A percentile compares a stretch with the other conserved stretches of the same genome.
Conservation (phyloP, 2,329 filamentous ascomycete genomes). For the Periconia digitata region DNA sequence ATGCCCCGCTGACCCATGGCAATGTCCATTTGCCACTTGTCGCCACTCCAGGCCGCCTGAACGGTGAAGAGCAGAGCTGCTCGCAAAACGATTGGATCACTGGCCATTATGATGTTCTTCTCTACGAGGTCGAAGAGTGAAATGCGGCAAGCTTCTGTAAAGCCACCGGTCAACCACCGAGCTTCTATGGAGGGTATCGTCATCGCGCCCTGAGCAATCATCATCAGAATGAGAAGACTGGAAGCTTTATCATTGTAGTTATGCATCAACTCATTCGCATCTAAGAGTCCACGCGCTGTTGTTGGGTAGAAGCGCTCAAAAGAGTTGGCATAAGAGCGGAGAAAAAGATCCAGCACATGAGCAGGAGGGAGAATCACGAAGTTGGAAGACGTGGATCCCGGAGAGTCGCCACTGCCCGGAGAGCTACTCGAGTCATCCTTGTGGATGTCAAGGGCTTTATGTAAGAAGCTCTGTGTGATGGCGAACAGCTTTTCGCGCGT, state of each 20-base stretch:
- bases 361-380: conserved; percentile 68
- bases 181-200: conserved; percentile 67
- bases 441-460: conserved; percentile 71
- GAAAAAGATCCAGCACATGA: conserved; percentile 67
- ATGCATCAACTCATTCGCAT: conserved; percentile 68
- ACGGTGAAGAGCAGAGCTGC: conserved; percentile 69
- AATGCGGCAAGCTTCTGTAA: conserved; percentile 72
- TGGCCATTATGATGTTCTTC: conserved; percentile 68
- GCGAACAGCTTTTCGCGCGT: conserved; percentile 71
- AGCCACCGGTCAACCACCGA: conserved; percentile 64
- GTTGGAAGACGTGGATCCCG: conserved; percentile 57
- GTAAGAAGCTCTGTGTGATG: conserved; percentile 69
- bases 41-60: conserved; percentile 71
- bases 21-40: conserved; percentile 78
- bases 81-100: conserved; percentile 65
- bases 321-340: conserved; percentile 66
- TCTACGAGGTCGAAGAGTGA: conserved; percentile 72
- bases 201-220: conserved; percentile 72
- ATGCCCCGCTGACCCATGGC: conserved; percentile 73
- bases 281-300: conserved; percentile 60
- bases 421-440: conserved; percentile 51
- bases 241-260: conserved; percentile 64
- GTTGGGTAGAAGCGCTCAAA: conserved; percentile 68
- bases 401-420: conserved; percentile 46
- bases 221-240: conserved; percentile 67